Conservation (phyloP, 371 early-diverging fungal genomes). For the Dinochytrium kinnereticum region DNA sequence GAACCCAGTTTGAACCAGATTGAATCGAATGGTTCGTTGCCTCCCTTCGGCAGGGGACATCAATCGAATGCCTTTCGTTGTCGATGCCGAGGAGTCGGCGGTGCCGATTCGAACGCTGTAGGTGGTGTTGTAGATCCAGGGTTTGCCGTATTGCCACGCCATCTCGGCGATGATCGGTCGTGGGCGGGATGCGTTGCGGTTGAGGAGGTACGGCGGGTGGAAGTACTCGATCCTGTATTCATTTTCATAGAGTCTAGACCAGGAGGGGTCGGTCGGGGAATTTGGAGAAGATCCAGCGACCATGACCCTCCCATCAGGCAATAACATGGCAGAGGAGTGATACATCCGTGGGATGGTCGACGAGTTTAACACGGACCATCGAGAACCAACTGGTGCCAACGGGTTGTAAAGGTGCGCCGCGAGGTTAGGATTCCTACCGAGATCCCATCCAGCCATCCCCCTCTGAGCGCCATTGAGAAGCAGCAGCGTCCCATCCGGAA, state of each 20-base stretch:
- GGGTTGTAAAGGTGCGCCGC: constrained; percentile 66
- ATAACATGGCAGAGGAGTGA: constrained; percentile 65
- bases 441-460: constrained; percentile 64
- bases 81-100: background rate
- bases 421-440: constrained; percentile 58
- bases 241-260: constrained; percentile 5
- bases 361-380: constrained; percentile 31
- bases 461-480: constrained; percentile 66
- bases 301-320: constrained; percentile 64
- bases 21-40: constrained; percentile 38
- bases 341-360: constrained; percentile 72
- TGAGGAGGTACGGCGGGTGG: constrained; percentile 18
- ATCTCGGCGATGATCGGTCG: constrained; percentile 4
- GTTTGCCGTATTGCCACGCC: background rate
- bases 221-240: constrained; percentile 25
- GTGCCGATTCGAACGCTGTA: background rate
- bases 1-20: constrained; percentile 28
- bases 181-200: background rate
- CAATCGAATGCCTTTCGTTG: background rate
- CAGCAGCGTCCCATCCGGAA: constrained; percentile 64
- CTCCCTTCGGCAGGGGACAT: constrained; percentile 23
- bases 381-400: constrained; percentile 39
- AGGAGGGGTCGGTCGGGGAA: background rate
- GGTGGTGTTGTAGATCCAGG: constrained; percentile 6
- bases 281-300: constrained; percentile 59